Conservation (phyloP, 164 flowering plant genomes). For the Malania oleifera region DNA sequence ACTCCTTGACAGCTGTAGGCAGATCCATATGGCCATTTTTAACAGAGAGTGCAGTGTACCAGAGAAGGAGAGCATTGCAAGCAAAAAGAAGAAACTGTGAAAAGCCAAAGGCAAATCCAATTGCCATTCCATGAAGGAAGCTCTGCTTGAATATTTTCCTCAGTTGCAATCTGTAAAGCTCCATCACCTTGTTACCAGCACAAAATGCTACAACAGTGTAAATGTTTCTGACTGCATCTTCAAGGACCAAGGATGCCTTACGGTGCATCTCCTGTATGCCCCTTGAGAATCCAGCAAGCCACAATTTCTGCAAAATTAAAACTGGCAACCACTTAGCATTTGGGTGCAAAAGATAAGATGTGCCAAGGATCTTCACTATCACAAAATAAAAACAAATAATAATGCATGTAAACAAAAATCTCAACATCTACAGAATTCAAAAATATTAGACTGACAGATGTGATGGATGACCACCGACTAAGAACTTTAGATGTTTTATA, state of each 20-base stretch:
- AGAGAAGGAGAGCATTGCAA: slow-evolving; percentile 92
- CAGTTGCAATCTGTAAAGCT: slow-evolving; percentile 77
- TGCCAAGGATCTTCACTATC: background rate
- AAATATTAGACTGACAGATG: too few species aligned
- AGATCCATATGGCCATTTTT: slow-evolving; percentile 33
- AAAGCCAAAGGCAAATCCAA: slow-evolving; percentile 90
- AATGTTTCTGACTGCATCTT: slow-evolving; percentile 96
- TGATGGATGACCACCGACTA: too few species aligned
- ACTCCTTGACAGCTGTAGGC: slow-evolving; percentile 93
- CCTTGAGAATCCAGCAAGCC: slow-evolving; percentile 98
- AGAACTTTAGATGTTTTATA: too few species aligned
- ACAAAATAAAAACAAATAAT: background rate
- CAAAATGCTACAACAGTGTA: slow-evolving; percentile 97
- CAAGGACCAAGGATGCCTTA: too few species aligned
- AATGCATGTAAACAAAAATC: too few species aligned
- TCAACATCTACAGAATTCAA: too few species aligned
- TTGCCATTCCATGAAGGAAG: slow-evolving; percentile 83
- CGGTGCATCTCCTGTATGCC: slow-evolving; percentile 99
- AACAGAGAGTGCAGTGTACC: slow-evolving; percentile 72
- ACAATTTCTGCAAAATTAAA: slow-evolving; percentile 64
- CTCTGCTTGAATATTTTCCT: slow-evolving; percentile 71
- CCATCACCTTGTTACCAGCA: slow-evolving; percentile 97
- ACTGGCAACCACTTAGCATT: background rate
- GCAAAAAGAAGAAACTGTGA: slow-evolving; percentile 98
- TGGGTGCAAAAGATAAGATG: background rate